Conservation (phyloP, 441 rosid species). For the Arabidopsis hybrid region DNA sequence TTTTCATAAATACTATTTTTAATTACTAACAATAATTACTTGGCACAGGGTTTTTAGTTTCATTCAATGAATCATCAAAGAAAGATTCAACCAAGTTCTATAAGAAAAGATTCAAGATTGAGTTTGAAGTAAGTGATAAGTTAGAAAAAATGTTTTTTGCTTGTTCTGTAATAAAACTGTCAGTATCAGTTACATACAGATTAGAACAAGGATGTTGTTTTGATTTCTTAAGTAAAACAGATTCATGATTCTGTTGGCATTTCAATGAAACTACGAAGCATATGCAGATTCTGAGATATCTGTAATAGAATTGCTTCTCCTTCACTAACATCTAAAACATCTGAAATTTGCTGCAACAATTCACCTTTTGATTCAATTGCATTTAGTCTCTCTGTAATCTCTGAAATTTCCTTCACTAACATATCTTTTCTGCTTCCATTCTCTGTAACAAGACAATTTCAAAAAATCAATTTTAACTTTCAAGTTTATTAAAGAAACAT, state of each 20-base stretch:
- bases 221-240: constrained; percentile 24
- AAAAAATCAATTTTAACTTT: not conserved
- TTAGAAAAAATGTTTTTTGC: constrained; percentile 12
- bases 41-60: not conserved
- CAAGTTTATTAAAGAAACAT: constrained; percentile 18
- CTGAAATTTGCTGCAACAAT: constrained; percentile 41
- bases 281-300: constrained; percentile 54
- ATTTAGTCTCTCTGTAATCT: constrained; percentile 50
- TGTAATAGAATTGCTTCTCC: constrained; percentile 52
- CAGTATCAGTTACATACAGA: constrained; percentile 39
- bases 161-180: constrained; percentile 30
- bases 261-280: constrained; percentile 53
- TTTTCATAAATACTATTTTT: not conserved
- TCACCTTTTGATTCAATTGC: constrained; percentile 52
- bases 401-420: constrained; percentile 47
- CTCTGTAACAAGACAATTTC: constrained; percentile 32
- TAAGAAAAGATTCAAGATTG: not conserved
- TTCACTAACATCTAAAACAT: constrained; percentile 47
- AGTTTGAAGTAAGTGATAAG: constrained; percentile 3
- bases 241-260: constrained; percentile 49
- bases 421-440: constrained; percentile 36
- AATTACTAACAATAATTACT: not conserved
- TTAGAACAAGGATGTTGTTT: constrained; percentile 37
- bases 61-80: constrained; percentile 12
- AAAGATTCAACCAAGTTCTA: constrained; percentile 19